Base-by-base conservation (phyloP, 768 basidiomycete species). In the Russula emetica region DNA sequence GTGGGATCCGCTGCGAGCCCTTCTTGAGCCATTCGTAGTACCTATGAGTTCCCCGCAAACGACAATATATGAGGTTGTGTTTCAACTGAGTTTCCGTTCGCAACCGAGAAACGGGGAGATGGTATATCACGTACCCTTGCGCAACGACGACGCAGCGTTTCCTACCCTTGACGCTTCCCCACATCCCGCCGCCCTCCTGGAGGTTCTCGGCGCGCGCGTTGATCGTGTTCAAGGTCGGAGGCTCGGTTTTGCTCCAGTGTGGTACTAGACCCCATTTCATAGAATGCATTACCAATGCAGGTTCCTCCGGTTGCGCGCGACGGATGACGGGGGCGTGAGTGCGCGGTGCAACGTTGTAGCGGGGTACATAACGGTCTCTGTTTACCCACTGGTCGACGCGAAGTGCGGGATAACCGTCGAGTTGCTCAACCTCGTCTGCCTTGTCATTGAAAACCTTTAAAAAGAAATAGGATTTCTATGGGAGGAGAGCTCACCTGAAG, bases 1-100 rank as follows among this genome's bases (percentile, higher is more conserved):
- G 85, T 0, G 95, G 92, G 1, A 91, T 70, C 68, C 89, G 90
- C 47, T 83, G 79, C 70, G 86, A 89, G 57, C 87, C 89, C 72
- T 88, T 92, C 61, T 85, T 88, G 47, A 92, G 79, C 96, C 96
- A 98, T 74, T 99, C 96, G 72, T 92, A 98, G 73, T 97, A 97
- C 34, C 92, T 92, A 65, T 7, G 13, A 14, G 10, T n/a, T 53
- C 53, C 16, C 26, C 14, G 20, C 30, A 30, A 30, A 30, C 3
- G 30, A 30, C 30, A 4, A 30, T 30, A n/a, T n/a, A n/a, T n/a
- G n/a, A 7, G 7, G 7, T 30, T 30, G 30, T 30, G 34, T 11
- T 34, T 34, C 34, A 32, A 32, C 32, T 32, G 1, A 32, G 30
- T 30, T 30, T 30, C 30, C 30, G 5, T 30, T 3, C 30, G 0